Conservation (phyloP, 2,329 filamentous ascomycete genomes). For the Aspergillus sp. region DNA sequence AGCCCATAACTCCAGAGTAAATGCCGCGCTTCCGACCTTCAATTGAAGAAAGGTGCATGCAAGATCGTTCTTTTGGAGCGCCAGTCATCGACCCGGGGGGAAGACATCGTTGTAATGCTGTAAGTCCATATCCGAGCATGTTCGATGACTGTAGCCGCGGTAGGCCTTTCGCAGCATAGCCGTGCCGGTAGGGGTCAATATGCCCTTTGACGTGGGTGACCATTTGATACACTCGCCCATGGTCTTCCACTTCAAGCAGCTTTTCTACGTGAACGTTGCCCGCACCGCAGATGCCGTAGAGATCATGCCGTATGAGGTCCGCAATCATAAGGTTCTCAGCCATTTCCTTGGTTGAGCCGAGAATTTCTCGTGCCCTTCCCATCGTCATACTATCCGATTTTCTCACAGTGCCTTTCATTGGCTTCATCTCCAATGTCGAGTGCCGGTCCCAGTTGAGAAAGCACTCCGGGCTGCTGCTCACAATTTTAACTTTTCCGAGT, state of each 20-base stretch:
- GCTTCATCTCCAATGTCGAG: slow-evolving; percentile 64
- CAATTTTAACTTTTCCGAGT: slow-evolving; percentile 67
- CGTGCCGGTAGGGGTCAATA: slow-evolving; percentile 26
- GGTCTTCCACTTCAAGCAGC: slow-evolving; percentile 84
- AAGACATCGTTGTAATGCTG: slow-evolving; percentile 73
- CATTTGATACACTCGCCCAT: slow-evolving; percentile 88
- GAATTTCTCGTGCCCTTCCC: slow-evolving; percentile 68
- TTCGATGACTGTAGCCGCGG: slow-evolving; percentile 31
- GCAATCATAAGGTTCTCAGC: slow-evolving; percentile 99
- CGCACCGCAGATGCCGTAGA: slow-evolving; percentile 79
- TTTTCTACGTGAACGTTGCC: slow-evolving; percentile 72
- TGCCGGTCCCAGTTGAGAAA: slow-evolving; percentile 69
- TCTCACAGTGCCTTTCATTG: slow-evolving; percentile 95
- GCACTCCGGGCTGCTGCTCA: slow-evolving; percentile 84
- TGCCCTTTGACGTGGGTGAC: slow-evolving; percentile 80
- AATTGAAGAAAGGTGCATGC: slow-evolving; percentile 72
- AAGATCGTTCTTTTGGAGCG: slow-evolving; percentile 89
- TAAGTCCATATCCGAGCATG: slow-evolving; percentile 56
- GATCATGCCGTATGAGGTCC: slow-evolving; percentile 89
- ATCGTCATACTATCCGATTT: slow-evolving; percentile 69
- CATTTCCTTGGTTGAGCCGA: slow-evolving; percentile 82
- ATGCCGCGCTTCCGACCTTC: slow-evolving; percentile 67
- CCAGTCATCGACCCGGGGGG: slow-evolving; percentile 97
- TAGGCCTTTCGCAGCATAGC: slow-evolving; percentile 31
- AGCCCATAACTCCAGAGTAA: slow-evolving; percentile 87